A percentile compares a stretch with the other conserved stretches of the same genome.
Evolutionary conservation across 331 rosid species (phyloP).

Genomic region (Acacia pycnantha): DNA sequence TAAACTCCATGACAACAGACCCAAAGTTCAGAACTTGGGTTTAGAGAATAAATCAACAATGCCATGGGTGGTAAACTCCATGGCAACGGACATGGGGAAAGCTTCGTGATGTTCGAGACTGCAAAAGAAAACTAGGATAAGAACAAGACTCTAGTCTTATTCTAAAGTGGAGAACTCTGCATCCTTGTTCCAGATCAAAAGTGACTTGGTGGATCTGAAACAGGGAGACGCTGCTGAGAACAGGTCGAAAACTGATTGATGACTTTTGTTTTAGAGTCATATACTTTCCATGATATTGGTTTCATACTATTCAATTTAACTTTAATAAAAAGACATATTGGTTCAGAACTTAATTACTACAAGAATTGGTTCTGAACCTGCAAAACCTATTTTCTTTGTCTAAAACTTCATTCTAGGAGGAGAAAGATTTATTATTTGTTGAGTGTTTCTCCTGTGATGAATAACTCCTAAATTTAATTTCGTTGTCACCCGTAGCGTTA

Average conservation of each 20-base stretch:
- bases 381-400: background rate
- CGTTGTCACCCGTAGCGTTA: background rate
- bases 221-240: background rate
- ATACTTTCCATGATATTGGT: background rate
- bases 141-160: background rate
- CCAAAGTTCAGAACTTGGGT: no score
- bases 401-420: background rate
- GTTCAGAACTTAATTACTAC: background rate
- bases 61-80: background rate
- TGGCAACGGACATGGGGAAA: background rate
- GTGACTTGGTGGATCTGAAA: background rate
- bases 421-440: background rate
- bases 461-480: background rate
- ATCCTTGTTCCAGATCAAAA: background rate
- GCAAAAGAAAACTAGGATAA: background rate
- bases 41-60: no score
- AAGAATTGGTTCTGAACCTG: background rate
- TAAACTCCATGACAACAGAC: background rate
- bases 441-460: background rate
- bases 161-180: background rate
- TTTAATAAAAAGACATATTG: background rate
- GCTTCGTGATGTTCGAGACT: background rate
- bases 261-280: background rate
- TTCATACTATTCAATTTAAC: background rate
- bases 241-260: background rate